Evolutionary conservation across 139 green algal species (phyloP).

Genomic region (Diplosphaera chodatii): DNA sequence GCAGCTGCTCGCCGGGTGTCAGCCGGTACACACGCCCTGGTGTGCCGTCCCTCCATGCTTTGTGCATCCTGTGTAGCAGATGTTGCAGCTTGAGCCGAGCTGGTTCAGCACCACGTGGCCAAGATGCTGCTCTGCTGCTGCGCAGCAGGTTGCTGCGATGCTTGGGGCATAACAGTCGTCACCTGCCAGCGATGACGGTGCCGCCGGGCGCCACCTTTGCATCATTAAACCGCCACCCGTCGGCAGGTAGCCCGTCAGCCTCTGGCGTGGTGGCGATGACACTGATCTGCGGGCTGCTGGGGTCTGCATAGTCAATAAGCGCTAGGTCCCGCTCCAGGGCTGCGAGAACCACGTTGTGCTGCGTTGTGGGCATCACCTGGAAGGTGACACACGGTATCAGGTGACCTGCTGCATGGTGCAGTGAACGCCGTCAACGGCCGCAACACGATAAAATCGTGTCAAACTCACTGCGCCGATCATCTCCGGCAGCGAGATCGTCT

Average conservation of each 20-base stretch:
- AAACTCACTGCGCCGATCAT: not conserved
- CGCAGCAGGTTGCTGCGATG: no score
- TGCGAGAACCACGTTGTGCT: not conserved
- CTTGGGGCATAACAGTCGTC: no score
- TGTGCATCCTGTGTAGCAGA: constrained; percentile 39
- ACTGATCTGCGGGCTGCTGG: not conserved
- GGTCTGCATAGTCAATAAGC: not conserved
- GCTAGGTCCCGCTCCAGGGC: not conserved
- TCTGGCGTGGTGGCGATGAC: not conserved
- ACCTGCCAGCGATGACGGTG: not conserved
- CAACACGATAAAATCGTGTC: no score
- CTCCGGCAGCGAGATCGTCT: not conserved
- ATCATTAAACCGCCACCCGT: not conserved
- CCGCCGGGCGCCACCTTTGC: not conserved
- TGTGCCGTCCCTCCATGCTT: constrained; percentile 27
- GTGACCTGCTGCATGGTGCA: no score
- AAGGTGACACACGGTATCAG: not conserved
- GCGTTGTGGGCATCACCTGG: not conserved
- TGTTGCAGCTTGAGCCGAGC: not conserved
- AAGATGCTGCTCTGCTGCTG: no score
- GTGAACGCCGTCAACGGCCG: no score
- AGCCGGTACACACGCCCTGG: constrained; percentile 29
- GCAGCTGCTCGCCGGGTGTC: not conserved
- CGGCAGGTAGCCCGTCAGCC: not conserved
- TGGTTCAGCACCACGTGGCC: no score